Conservation (phyloP, 179 eudicot genomes). For the Carnegiea gigantea region DNA sequence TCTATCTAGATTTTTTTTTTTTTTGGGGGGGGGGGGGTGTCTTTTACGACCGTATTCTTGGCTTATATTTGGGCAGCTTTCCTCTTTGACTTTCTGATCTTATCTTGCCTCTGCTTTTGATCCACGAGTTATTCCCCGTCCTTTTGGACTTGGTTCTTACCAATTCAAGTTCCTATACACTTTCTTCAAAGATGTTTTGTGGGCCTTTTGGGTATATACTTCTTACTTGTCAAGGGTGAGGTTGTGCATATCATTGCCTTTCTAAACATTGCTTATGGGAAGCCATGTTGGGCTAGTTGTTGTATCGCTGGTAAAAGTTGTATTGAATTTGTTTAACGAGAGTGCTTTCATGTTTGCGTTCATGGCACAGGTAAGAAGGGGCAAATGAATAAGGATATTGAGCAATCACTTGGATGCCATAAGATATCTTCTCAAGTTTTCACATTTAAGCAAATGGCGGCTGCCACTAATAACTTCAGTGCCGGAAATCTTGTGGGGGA, state of each 20-base stretch:
- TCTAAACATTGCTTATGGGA: not conserved
- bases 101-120: too few relatives aligned
- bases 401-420: slow-evolving; percentile 15
- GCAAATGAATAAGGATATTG: slow-evolving; percentile 2
- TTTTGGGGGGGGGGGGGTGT: too few relatives aligned
- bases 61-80: too few relatives aligned
- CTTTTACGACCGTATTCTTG: too few relatives aligned
- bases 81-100: too few relatives aligned
- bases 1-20: too few relatives aligned
- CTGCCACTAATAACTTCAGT: slow-evolving; percentile 63
- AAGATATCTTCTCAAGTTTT: slow-evolving; percentile 55
- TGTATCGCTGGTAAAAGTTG: too few relatives aligned
- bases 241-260: not conserved
- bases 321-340: not conserved
- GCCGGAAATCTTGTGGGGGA: slow-evolving; percentile 63
- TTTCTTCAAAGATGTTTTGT: not conserved
- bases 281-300: too few relatives aligned
- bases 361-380: slow-evolving; percentile 40
- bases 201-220: not conserved
- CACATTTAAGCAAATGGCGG: slow-evolving; percentile 74
- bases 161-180: not conserved
- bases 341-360: not conserved
- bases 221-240: not conserved
- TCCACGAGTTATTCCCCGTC: too few relatives aligned
- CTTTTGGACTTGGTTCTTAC: too few relatives aligned